phyloP scores from a whole-genome alignment of 106 monocot genomes.

The Agapanthus africanus region DNA sequence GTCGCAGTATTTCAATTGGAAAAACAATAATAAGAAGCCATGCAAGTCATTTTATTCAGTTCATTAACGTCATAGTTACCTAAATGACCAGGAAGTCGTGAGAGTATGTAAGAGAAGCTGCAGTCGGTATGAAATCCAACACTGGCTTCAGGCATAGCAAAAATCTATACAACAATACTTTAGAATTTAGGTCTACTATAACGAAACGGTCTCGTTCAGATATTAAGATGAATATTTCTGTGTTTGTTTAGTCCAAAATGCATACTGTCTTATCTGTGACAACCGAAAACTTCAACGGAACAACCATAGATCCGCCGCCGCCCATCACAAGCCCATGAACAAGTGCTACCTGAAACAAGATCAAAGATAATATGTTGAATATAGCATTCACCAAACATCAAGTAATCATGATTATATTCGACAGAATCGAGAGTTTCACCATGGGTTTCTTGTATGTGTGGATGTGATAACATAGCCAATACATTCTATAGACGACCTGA shows the following conservation, averaged over 20 bases:
- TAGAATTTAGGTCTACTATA: not conserved
- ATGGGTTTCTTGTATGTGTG: constrained; percentile 78
- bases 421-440: constrained; percentile 30
- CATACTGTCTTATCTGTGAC: constrained; percentile 89
- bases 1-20: no score
- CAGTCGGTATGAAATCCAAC: constrained; percentile 91
- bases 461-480: constrained; percentile 93
- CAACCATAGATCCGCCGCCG: constrained; percentile 72
- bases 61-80: constrained; percentile 29
- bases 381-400: not conserved
- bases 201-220: not conserved
- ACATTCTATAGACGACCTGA: constrained; percentile 94
- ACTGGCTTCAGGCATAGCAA: constrained; percentile 84
- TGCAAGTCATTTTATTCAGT: not conserved
- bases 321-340: constrained; percentile 85
- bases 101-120: constrained; percentile 93
- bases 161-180: constrained; percentile 31
- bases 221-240: constrained; percentile 1
- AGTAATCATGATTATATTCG: not conserved
- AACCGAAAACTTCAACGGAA: constrained; percentile 69
- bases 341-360: constrained; percentile 56
- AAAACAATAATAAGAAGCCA: not conserved
- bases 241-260: no score
- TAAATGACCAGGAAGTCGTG: constrained; percentile 74
- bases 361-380: not conserved